Conservation (phyloP, 2,329 filamentous ascomycete genomes). For the Teratosphaeria gauchensis region DNA sequence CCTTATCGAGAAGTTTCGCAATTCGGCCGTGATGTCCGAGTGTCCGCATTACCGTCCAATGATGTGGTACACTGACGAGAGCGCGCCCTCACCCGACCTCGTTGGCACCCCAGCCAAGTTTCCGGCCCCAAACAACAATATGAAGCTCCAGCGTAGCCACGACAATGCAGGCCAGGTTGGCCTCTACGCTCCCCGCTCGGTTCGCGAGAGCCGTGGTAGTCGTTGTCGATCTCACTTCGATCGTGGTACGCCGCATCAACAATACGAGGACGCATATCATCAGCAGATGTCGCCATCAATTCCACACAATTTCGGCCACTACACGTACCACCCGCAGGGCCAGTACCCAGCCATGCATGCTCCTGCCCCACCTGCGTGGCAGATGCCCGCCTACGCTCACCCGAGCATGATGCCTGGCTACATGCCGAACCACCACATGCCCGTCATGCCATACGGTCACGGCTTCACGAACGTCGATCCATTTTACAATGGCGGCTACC, state of each 20-base stretch:
- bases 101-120: slow-evolving; percentile 67
- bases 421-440: neutral
- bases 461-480: neutral
- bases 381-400: neutral
- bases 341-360: neutral
- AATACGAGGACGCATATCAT: slow-evolving; percentile 19
- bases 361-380: neutral
- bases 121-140: slow-evolving; percentile 69
- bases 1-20: slow-evolving; percentile 88
- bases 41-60: slow-evolving; percentile 73
- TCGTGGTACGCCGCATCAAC: slow-evolving; percentile 53
- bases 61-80: slow-evolving; percentile 50
- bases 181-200: slow-evolving; percentile 72
- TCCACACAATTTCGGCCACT: neutral
- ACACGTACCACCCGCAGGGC: neutral
- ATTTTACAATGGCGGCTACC: neutral
- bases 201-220: slow-evolving; percentile 47
- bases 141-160: slow-evolving; percentile 78
- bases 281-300: slow-evolving; percentile 2
- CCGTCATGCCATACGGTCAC: neutral
- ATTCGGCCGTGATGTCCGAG: slow-evolving; percentile 92
- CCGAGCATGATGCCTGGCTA: neutral
- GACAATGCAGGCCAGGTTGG: slow-evolving; percentile 81
- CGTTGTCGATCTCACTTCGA: slow-evolving; percentile 62
- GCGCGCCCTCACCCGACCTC: slow-evolving; percentile 30